Conservation (phyloP, 2,329 filamentous ascomycete genomes). For the Ophiosphaerella narmari region DNA sequence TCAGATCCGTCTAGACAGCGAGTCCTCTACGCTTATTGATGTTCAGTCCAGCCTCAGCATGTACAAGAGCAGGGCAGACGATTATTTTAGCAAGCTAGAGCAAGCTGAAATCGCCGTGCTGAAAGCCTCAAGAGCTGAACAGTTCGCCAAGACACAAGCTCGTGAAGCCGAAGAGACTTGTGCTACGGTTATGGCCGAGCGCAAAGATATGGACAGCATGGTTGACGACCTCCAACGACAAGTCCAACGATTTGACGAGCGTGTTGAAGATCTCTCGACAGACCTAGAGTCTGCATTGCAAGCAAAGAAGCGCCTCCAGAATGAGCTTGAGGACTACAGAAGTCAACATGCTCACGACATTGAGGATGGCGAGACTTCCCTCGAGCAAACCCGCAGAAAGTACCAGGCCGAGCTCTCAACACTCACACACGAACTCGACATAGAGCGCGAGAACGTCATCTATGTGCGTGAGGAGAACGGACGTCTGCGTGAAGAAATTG, state of each 20-base stretch:
- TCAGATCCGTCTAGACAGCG: conserved; percentile 88
- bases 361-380: conserved; percentile 92
- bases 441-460: conserved; percentile 88
- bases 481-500: conserved; percentile 90
- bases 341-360: conserved; percentile 94
- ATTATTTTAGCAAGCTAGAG: conserved; percentile 96
- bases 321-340: conserved; percentile 96
- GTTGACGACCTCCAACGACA: conserved; percentile 91
- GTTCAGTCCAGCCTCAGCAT: conserved; percentile 81
- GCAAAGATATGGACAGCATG: conserved; percentile 83
- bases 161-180: conserved; percentile 90
- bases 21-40: conserved; percentile 82
- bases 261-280: conserved; percentile 86
- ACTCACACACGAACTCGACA: conserved; percentile 87
- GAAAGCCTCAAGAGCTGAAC: conserved; percentile 87
- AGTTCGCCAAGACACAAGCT: conserved; percentile 89
- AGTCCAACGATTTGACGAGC: conserved; percentile 87
- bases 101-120: conserved; percentile 95
- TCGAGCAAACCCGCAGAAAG: conserved; percentile 97
- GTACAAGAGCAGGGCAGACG: conserved; percentile 90
- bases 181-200: conserved; percentile 86
- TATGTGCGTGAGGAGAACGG: conserved; percentile 83
- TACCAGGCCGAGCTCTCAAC: conserved; percentile 92
- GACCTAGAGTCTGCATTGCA: conserved; percentile 85
- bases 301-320: conserved; percentile 90